These are phyloP conservation scores for Gaeumannomyces sp. DNA, from an alignment of 2,329 filamentous ascomycete genomes.

Conservation along the genomic window DNA sequence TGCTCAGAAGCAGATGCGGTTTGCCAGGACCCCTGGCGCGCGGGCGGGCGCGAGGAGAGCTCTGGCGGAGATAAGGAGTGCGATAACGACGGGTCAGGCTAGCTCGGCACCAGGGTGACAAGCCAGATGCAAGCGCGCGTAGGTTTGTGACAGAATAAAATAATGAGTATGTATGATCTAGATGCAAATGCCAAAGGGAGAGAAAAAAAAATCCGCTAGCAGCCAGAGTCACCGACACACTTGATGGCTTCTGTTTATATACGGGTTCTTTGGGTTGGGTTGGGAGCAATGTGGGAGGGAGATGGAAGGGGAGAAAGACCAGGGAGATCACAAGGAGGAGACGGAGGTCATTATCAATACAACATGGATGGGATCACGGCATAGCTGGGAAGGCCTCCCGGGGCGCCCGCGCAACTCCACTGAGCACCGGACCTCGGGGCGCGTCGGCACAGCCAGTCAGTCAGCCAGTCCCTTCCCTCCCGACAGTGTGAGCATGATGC, in stretches of 20 bases:
- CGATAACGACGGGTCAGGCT: not conserved
- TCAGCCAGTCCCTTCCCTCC: too few relatives aligned
- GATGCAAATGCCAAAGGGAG: not conserved
- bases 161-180: not conserved
- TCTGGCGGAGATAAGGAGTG: conserved; percentile 1
- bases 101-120: not conserved
- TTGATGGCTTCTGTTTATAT: not conserved
- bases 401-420: not conserved
- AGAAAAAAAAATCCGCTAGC: not conserved
- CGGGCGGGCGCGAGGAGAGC: too few relatives aligned
- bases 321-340: not conserved
- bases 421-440: not conserved
- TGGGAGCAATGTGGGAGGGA: not conserved
- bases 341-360: not conserved
- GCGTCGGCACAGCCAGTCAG: not conserved
- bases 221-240: not conserved
- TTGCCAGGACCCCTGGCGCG: not conserved
- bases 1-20: not conserved
- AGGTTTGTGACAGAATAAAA: not conserved
- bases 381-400: not conserved
- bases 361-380: not conserved
- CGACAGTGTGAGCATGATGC: not conserved
- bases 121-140: too few relatives aligned
- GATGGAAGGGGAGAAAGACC: not conserved
- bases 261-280: not conserved